Evolutionary conservation across 257 asterid genomes (phyloP), one percentile per base, ranked within the genome.

Genomic region (Solanum chilense): DNA sequence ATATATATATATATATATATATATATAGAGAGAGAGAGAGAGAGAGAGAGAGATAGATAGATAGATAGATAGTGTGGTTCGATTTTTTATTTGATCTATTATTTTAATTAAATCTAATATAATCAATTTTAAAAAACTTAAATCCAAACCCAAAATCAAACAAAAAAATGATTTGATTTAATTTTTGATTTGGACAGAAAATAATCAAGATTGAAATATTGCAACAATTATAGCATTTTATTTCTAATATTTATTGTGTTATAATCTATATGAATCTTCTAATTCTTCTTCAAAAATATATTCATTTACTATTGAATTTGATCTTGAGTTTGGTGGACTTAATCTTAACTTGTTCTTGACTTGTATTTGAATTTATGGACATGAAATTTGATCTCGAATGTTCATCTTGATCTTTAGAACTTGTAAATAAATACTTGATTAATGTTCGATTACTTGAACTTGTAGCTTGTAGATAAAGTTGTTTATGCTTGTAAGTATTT

Each of bases 1-100:
- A 31, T 31, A 31, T 2, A 31, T 2, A 31, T 3, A 31, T 0
- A 31, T 3, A 31, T 0, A 31, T 3, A 31, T 0, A 2, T 3
- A 31, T 0, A 2, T 3, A 31, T 0, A 31, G 33, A 31, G 0
- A 31, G 33, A 31, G 0, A 31, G 33, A 31, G 0, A 31, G 33
- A 31, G 0, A 31, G 33, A 31, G 0, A 31, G 33, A 31, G 0
- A 31, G 33, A 31, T 2, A 31, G 33, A n/a, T n/a, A n/a, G n/a
- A n/a, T n/a, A n/a, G n/a, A 49, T 47, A 49, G 15, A 49, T 20
- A 20, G 12, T 58, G n/a, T 58, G 27, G 27, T 58, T 21, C 6
- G 27, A 20, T 58, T 20, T 58, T 58, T 58, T 58, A 58, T 21
- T 58, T 56, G 68, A 20, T 58, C 5, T 58, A 20, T 58, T 9